Evolutionary conservation across 2,329 filamentous ascomycete genomes (phyloP), one percentile per base, ranked within the genome.

Genomic region (Pseudogymnoascus sp.): DNA sequence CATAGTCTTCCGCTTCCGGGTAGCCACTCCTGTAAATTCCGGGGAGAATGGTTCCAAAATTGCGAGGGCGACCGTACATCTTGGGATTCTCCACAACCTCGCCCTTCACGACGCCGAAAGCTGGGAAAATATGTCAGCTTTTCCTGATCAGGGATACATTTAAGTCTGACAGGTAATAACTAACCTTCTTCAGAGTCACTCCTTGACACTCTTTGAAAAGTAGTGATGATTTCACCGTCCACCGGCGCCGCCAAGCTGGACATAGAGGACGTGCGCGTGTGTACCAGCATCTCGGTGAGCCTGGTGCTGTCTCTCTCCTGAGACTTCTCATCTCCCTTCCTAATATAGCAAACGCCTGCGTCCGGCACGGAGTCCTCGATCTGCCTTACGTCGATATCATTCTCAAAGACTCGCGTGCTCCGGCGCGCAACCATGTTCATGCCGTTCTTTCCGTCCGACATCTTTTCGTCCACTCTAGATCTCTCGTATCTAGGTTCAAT

Each of bases 21-120:
- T 92, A 96, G 67, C 88, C 88, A 75, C 90, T 93, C 61, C 93
- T 85, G 73, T 91, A 96, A 28, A 97, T 80, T 7, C 88, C 87
- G 5, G 86, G 83, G 18, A 88, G 77, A 18, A 96, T 88, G 28
- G 85, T 77, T 16, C 88, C 90, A 75, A 93, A 96, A 72, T 96
- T 96, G 67, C 77, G 70, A 1, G 90, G 89, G 3, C 59, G 65
- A n/a, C 66, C 65, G 46, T 67, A 63, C 34, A 62, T 38, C 38
- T 62, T 63, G 12, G 28, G 53, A 63, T n/a, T 56, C 28, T 62
- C 67, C 67, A 6, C 64, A 64, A 60, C 60, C 60, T 46, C 66
- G 42, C 23, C 6, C 34, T 60, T 56, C 46, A 31, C 46, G 7
- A 25, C 16, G 25, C 46, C 46, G 28, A 56, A 56, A 56, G 18